Evolutionary conservation across 192 early-diverging fungal species (phyloP).

Genomic region (Umbelopsis sp.): DNA sequence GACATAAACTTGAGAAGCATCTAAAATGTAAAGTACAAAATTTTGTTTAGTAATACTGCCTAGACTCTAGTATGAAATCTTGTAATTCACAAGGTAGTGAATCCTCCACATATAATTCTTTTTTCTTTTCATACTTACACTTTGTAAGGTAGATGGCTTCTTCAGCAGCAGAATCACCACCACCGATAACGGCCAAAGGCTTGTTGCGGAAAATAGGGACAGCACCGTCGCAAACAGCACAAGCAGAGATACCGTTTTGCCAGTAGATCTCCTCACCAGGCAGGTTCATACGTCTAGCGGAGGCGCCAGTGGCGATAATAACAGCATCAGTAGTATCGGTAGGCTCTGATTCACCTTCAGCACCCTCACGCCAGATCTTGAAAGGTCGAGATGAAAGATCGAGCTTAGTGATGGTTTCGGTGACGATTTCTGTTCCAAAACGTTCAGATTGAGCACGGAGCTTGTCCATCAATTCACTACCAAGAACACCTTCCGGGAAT

Average conservation of each 20-base stretch:
- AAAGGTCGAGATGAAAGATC: slow-evolving; percentile 81
- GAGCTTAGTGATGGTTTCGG: slow-evolving; percentile 89
- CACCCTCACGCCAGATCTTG: slow-evolving; percentile 85
- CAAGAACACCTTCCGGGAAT: slow-evolving; percentile 90
- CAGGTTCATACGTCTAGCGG: slow-evolving; percentile 91
- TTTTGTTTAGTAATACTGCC: not conserved
- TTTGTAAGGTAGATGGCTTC: slow-evolving; percentile 97
- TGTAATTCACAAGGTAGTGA: too few species aligned
- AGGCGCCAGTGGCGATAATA: slow-evolving; percentile 97
- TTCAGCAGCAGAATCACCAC: slow-evolving; percentile 95
- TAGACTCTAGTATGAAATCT: not conserved
- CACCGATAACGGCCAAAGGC: slow-evolving; percentile 93
- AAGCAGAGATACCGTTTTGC: slow-evolving; percentile 99
- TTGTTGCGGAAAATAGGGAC: slow-evolving; percentile 97
- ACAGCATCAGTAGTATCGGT: slow-evolving; percentile 81
- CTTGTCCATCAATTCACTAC: slow-evolving; percentile 85
- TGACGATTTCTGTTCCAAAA: slow-evolving; percentile 86
- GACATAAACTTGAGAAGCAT: slow-evolving; percentile 90
- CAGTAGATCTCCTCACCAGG: slow-evolving; percentile 92
- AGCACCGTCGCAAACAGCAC: slow-evolving; percentile 98
- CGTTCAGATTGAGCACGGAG: slow-evolving; percentile 83
- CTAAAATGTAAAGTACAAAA: slow-evolving; percentile 20
- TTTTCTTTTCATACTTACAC: slow-evolving; percentile 58
- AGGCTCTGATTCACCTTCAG: slow-evolving; percentile 69
- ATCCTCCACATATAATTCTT: too few species aligned